Evolutionary conservation across 208 protist genomes (phyloP).

Genomic region (Porcisia hertigi): DNA sequence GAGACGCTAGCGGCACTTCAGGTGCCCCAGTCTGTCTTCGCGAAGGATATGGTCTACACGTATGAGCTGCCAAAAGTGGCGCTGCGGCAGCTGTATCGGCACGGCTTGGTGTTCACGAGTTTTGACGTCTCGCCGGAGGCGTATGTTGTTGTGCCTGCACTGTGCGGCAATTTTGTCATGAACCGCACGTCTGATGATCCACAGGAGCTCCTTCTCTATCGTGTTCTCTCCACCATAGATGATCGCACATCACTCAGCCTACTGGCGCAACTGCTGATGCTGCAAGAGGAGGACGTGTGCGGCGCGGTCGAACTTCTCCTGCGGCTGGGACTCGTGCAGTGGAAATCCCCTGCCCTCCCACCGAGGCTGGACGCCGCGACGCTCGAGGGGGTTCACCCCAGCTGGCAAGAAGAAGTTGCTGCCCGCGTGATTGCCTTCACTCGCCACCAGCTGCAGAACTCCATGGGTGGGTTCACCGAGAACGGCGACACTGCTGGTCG

Average conservation of each 20-base stretch:
- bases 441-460: constrained; percentile 26
- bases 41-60: constrained; percentile 39
- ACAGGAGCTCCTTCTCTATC: constrained; percentile 96
- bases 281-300: constrained; percentile 91
- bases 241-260: constrained; percentile 92
- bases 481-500: neutral
- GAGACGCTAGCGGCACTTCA: constrained; percentile 19
- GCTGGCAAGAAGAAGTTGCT: constrained; percentile 52
- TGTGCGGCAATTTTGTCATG: constrained; percentile 97
- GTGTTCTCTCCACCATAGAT: constrained; percentile 95
- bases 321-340: constrained; percentile 89
- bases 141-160: constrained; percentile 90
- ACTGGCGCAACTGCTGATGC: constrained; percentile 91
- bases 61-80: constrained; percentile 56
- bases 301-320: constrained; percentile 90
- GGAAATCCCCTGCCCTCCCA: constrained; percentile 44
- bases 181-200: constrained; percentile 95
- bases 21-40: constrained; percentile 18
- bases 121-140: constrained; percentile 91
- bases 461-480: constrained; percentile 14
- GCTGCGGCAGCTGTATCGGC: constrained; percentile 77
- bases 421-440: constrained; percentile 27
- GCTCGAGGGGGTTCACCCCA: constrained; percentile 46
- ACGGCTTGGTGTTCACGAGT: constrained; percentile 87
- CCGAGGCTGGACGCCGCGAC: constrained; percentile 23